Base-by-base conservation (phyloP, 768 basidiomycete species). In the Lactarius sp. region DNA sequence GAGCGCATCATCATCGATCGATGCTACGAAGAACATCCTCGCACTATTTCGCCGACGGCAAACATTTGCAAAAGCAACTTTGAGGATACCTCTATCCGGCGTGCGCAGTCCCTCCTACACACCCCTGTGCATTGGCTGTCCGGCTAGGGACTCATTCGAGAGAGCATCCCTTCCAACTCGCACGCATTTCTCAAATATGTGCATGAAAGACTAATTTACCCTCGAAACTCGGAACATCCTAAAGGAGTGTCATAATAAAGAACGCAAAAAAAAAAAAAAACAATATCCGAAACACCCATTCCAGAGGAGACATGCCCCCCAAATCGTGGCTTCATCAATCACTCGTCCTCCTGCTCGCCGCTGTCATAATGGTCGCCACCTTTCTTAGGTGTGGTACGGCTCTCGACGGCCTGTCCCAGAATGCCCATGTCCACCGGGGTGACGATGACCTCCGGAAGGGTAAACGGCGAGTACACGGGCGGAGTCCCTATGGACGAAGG, bases 341-440 rank as follows among this genome's bases (percentile, higher is more conserved):
- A 64, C 41, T 44, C 52, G 27, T 59, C 44, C 3, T 54, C 20
- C 14, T 33, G 27, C 52, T 18, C 6, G n/a, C 7, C 18, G 4
- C 14, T 14, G 20, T 34, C 34, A 59, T 27, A 49, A 33, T 22
- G 27, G 3, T 20, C 53, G 6, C 54, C 54, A 18, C 54, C 59
- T 36, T 56, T 65, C 64, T 60, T 60, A 27, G 64, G 64, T 22
- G 59, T 56, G 3, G 59, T 60, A 36, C 64, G 64, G 42, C 22
- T 60, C 63, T 27, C 64, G 4, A 65, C 50, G 22, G 27, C 51
- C 34, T 56, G 59, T 18, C 64, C 64, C 13, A 34, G 12, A 10
- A 60, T 31, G 34, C 42, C 22, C 49, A 52, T n/a, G 18, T 56
- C 59, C 7, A 60, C 59, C 8, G 52, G 59, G 0, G 59, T 53